Conservation (phyloP, 2,329 filamentous ascomycete genomes). For the Sarocladium oryzae region DNA sequence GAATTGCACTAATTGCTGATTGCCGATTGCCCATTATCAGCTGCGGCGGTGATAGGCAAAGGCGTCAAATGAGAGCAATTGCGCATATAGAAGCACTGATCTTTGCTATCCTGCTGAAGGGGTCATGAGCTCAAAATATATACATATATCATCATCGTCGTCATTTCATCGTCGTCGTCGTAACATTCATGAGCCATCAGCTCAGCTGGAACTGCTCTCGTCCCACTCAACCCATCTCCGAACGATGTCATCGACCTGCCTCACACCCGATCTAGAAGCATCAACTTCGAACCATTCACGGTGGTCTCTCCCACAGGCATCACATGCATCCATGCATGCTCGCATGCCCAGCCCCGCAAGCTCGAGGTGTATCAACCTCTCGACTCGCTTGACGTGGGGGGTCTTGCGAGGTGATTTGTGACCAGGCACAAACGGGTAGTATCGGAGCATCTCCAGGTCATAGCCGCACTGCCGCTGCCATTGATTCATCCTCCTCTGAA, state of each 20-base stretch:
- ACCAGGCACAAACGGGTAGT: constrained; percentile 67
- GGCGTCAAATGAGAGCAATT: too few relatives aligned
- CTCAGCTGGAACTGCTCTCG: constrained; percentile 24
- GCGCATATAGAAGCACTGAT: too few relatives aligned
- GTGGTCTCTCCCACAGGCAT: constrained; percentile 76
- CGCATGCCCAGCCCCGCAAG: constrained; percentile 57
- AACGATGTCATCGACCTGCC: constrained; percentile 61
- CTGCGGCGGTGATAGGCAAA: too few relatives aligned
- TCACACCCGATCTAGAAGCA: constrained; percentile 63
- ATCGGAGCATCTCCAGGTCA: constrained; percentile 78
- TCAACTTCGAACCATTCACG: constrained; percentile 93
- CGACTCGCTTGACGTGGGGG: constrained; percentile 79
- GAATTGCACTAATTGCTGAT: too few relatives aligned
- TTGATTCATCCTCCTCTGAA: constrained; percentile 84
- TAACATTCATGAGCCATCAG: neutral
- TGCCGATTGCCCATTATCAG: too few relatives aligned
- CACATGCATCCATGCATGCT: constrained; percentile 53
- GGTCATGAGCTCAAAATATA: too few relatives aligned
- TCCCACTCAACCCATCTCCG: constrained; percentile 81
- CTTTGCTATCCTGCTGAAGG: too few relatives aligned
- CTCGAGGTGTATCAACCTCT: constrained; percentile 86
- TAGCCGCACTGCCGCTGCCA: constrained; percentile 93
- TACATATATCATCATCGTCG: neutral
- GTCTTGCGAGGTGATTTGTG: constrained; percentile 56
- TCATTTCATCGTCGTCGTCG: neutral